phyloP scores from a whole-genome alignment of 2,329 filamentous ascomycete genomes.

The Diaporthe sp. region DNA sequence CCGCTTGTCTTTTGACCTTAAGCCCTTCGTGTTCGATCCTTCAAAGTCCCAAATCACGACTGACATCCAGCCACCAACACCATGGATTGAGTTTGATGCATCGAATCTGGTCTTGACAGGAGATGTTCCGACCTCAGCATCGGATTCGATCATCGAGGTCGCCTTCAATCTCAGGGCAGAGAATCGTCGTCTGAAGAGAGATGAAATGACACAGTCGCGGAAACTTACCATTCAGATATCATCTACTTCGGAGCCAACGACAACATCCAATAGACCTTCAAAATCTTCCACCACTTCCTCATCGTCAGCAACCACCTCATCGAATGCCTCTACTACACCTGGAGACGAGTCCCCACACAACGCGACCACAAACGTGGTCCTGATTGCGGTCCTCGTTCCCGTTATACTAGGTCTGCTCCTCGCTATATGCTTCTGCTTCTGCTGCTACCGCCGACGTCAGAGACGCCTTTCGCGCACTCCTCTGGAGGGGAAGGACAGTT shows the following conservation, averaged over 20 bases:
- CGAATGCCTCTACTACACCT: not conserved
- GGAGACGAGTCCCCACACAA: conserved; percentile 30
- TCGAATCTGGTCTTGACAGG: conserved; percentile 54
- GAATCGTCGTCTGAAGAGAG: conserved; percentile 33
- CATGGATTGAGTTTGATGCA: conserved; percentile 59
- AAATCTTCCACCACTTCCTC: conserved; percentile 37
- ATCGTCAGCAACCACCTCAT: conserved; percentile 42
- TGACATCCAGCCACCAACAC: conserved; percentile 49
- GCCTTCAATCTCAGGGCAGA: conserved; percentile 48
- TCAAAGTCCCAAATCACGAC: conserved; percentile 54
- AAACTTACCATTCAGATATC: conserved; percentile 53
- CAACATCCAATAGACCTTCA: conserved; percentile 41
- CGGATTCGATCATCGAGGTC: conserved; percentile 44
- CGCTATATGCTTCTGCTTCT: conserved; percentile 48
- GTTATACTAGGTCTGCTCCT: conserved; percentile 53
- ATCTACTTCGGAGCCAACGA: conserved; percentile 43
- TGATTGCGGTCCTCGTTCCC: conserved; percentile 60
- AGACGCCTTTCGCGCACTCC: conserved; percentile 38
- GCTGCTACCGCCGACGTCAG: conserved; percentile 46
- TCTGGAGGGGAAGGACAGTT: conserved; percentile 46
- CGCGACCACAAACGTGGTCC: conserved; percentile 46
- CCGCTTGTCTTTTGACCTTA: conserved; percentile 57
- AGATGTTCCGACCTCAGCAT: conserved; percentile 52
- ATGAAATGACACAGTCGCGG: conserved; percentile 50
- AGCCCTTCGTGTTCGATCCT: conserved; percentile 56